These are phyloP conservation scores for Lipomyces sp. DNA, from an alignment of 805 yeast genomes.

Conservation along the genomic window DNA sequence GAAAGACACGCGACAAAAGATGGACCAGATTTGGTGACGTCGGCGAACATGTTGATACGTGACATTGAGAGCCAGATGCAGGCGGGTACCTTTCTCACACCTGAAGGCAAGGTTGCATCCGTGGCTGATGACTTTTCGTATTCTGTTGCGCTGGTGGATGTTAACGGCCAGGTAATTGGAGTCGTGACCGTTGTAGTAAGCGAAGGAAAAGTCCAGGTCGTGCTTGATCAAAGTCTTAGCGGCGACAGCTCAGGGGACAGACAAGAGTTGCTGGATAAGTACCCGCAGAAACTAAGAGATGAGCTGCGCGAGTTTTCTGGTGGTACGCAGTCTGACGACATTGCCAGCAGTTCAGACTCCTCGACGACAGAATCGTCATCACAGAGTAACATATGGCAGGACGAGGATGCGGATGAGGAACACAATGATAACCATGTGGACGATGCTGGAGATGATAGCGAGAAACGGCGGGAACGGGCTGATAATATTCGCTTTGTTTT, in stretches of 20 bases:
- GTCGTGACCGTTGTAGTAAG: conserved; percentile 25
- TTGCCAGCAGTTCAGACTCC: background rate
- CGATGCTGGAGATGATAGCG: background rate
- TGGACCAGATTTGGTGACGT: conserved; percentile 27
- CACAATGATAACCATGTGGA: background rate
- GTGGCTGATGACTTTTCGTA: conserved; percentile 26
- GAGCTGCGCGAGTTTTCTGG: conserved; percentile 33
- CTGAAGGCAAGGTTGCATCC: conserved; percentile 30
- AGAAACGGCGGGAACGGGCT: background rate
- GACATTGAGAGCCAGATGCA: conserved; percentile 29
- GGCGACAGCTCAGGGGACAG: conserved; percentile 5
- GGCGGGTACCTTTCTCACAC: conserved; percentile 31
- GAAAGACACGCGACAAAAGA: background rate
- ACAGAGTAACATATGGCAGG: background rate
- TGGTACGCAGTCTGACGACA: conserved; percentile 15
- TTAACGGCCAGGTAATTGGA: conserved; percentile 28
- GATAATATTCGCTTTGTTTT: background rate
- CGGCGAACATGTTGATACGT: conserved; percentile 26
- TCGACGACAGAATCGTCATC: background rate
- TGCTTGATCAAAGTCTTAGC: conserved; percentile 19
- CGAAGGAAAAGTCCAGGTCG: conserved; percentile 23
- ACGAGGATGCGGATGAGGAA: background rate
- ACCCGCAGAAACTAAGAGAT: conserved; percentile 25
- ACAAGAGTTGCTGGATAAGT: conserved; percentile 7
- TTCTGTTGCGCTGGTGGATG: conserved; percentile 29